These are phyloP conservation scores for Angomonas ambiguus DNA, from an alignment of 208 protist species.

Conservation along the genomic window DNA sequence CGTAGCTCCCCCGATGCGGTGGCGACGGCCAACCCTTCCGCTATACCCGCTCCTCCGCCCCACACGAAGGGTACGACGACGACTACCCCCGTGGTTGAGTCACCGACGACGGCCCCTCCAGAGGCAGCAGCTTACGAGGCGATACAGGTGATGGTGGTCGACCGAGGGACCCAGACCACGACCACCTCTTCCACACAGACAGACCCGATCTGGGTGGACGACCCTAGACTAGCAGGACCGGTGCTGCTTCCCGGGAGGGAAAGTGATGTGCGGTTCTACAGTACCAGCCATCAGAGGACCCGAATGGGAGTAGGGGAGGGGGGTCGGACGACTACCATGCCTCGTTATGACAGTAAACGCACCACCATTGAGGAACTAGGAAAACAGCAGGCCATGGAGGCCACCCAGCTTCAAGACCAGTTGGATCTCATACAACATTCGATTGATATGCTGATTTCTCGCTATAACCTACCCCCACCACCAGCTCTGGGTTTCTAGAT, in stretches of 20 bases:
- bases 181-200: slow-evolving; percentile 66
- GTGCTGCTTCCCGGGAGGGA: slow-evolving; percentile 13
- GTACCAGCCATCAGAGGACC: neutral
- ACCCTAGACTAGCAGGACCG: neutral
- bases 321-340: no score
- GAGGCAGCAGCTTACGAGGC: slow-evolving; percentile 18
- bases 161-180: slow-evolving; percentile 81
- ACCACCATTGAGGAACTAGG: neutral
- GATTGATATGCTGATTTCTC: slow-evolving; percentile 80
- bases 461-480: slow-evolving; percentile 81
- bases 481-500: neutral
- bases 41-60: neutral
- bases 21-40: neutral
- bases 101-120: slow-evolving; percentile 13
- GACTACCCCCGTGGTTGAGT: neutral
- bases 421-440: slow-evolving; percentile 75
- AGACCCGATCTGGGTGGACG: slow-evolving; percentile 39
- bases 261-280: neutral
- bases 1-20: neutral
- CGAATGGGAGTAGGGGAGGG: slow-evolving; percentile 8
- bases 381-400: slow-evolving; percentile 13
- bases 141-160: slow-evolving; percentile 79
- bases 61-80: neutral
- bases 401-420: slow-evolving; percentile 42
- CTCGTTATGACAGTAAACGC: neutral